phyloP scores from a whole-genome alignment of 345 rosid genomes.

The Erysimum cheiranthoides region DNA sequence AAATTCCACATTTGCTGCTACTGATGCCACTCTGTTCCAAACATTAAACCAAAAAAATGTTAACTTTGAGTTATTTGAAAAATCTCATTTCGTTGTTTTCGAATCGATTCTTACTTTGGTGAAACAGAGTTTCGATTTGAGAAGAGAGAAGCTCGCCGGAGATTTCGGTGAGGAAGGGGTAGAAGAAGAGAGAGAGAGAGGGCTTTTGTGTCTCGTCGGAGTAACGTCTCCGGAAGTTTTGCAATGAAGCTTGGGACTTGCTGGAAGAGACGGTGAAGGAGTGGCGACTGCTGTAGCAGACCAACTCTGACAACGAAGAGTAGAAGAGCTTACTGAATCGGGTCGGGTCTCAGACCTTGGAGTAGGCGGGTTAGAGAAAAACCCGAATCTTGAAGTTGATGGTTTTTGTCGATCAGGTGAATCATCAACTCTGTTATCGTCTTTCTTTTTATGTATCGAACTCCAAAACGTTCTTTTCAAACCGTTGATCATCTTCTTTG shows the following conservation, averaged over 20 bases:
- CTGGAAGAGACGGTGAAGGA: slow-evolving; percentile 53
- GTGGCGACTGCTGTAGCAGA: slow-evolving; percentile 38
- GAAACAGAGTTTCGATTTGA: slow-evolving; percentile 68
- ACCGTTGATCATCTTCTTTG: slow-evolving; percentile 67
- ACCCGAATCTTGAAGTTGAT: slow-evolving; percentile 64
- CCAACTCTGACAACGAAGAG: slow-evolving; percentile 64
- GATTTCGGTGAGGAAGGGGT: slow-evolving; percentile 74
- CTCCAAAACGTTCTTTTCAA: slow-evolving; percentile 88
- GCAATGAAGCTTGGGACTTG: slow-evolving; percentile 70
- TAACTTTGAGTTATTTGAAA: neutral
- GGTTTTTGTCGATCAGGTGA: slow-evolving; percentile 44
- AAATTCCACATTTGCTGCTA: slow-evolving; percentile 68
- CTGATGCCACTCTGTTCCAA: slow-evolving; percentile 43
- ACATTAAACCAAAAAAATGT: neutral
- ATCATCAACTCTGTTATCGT: slow-evolving; percentile 30
- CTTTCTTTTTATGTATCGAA: slow-evolving; percentile 66
- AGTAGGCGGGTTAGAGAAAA: slow-evolving; percentile 86
- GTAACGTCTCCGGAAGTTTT: slow-evolving; percentile 46
- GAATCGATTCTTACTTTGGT: slow-evolving; percentile 55
- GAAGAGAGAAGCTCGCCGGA: slow-evolving; percentile 72
- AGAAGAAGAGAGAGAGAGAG: slow-evolving; percentile 52
- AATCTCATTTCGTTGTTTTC: neutral
- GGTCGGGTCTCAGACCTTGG: slow-evolving; percentile 64
- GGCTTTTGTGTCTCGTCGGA: slow-evolving; percentile 47
- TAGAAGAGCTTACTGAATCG: slow-evolving; percentile 44